Evolutionary conservation across 164 flowering plant species (phyloP), one percentile per base, ranked within the genome.

Genomic region (Nymphaea thermarum): DNA sequence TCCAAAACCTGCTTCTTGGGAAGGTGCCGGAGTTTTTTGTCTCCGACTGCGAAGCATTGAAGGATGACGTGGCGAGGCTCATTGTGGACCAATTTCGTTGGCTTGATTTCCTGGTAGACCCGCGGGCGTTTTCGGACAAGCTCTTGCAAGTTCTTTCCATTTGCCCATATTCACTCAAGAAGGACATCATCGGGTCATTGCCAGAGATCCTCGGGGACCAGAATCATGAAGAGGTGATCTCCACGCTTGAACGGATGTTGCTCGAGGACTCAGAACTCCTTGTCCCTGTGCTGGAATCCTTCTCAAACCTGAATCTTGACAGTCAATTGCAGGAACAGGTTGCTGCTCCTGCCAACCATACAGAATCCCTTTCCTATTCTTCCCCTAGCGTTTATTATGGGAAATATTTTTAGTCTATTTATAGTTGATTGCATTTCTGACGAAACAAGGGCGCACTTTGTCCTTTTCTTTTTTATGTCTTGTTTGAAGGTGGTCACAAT

Each of bases 51-150:
- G 43, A 61, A 3, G 70, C 74, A 0, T 73, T 83, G 43, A 80
- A 83, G 11, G 84, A 83, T 59, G 90, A 91, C 69, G 74, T 89
- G n/a, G 83, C 91, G 11, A 75, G 89, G 75, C 84, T 86, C 42
- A 87, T 91, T 44, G 76, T 91, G 6, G 83, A 80, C 42, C 94
- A 89, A 3, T 86, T 89, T 44, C 77, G 91, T 17, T 91, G 90
- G 91, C 98, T 91, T 66, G 96, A 91, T 80, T 91, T 91, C 68
- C 73, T 89, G 5, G 92, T 86, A 5, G 87, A 89, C 74, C 73
- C 88, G 2, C 71, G 74, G 74, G 80, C 69, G 2, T 89, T 91
- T 60, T 66, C 82, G 4, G 85, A 85, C 42, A 91, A 84, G 70
- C 71, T 91, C 66, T 65, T 91, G 77, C 84, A 87, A 75, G 88